Base-by-base conservation (phyloP, 2,329 filamentous ascomycete genomes). In the Clathrospora elynae region DNA sequence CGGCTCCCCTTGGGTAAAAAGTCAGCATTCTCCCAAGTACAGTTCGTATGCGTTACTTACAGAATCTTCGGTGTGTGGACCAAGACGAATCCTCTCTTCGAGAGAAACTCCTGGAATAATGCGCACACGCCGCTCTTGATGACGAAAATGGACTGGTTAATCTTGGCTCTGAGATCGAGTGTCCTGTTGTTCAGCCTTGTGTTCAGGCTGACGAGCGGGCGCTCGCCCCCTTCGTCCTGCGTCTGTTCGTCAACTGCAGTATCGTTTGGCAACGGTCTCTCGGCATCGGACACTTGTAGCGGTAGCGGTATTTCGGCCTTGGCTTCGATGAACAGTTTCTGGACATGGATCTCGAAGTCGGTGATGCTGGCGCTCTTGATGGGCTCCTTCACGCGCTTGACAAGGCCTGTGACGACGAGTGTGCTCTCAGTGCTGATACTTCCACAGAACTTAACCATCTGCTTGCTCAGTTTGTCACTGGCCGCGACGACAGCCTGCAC, bases 391-490 rank as follows among this genome's bases (percentile, higher is more conserved):
- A 91, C 88, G 74, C 87, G 86, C 77, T 90, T 82, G 38, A 97
- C 85, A 20, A 79, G 75, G 55, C 87, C 93, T 63, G 95, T 88
- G 47, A 96, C 84, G 26, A 85, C 76, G 17, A 96, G 84, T 59
- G 87, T 90, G 58, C 86, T 90, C 77, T 96, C 92, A 31, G 86
- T 78, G 64, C 83, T 86, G 56, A 96, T 74, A 29, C 76, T 80
- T 33, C 82, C 83, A 35, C 87, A 84, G 83, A 88, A 97, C 75
- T 97, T 97, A 67, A 96, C 88, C 92, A 97, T 97, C 72, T 88
- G 90, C 68, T 85, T 86, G 83, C 61, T 90, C 82, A 66, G 77
- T 73, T 62, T 81, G 51, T 74, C 73, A 53, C 72, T 82, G 34
- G 83, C 86, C 12, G 80, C 79, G 11, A 90, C 76, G 24, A 96